Evolutionary conservation across 192 early-diverging fungal species (phyloP).

Genomic region (Funneliformis geosporum): DNA sequence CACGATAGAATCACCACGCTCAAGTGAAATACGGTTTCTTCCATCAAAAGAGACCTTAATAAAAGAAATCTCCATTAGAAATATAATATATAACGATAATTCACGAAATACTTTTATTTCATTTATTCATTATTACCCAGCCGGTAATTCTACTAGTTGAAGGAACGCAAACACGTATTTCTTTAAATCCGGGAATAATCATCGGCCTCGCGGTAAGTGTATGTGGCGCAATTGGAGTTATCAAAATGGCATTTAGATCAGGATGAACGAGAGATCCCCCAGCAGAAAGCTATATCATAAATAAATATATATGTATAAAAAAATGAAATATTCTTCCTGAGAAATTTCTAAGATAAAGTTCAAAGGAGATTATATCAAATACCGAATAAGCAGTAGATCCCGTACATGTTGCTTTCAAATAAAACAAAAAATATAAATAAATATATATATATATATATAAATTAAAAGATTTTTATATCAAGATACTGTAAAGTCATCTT

Average conservation of each 20-base stretch:
- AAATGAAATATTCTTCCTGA: neutral
- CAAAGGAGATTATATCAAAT: slow-evolving; percentile 9
- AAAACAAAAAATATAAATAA: neutral
- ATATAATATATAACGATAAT: too few species aligned
- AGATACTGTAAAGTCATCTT: neutral
- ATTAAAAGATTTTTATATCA: neutral
- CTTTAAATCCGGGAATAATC: slow-evolving; percentile 86
- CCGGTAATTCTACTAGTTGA: slow-evolving; percentile 64
- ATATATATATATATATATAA: too few species aligned
- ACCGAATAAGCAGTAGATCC: slow-evolving; percentile 85
- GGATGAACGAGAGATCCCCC: slow-evolving; percentile 95
- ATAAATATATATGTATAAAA: slow-evolving; percentile 31
- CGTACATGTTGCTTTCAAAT: slow-evolving; percentile 76
- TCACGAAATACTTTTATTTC: too few species aligned
- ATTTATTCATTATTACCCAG: slow-evolving; percentile 57
- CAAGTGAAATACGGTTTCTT: slow-evolving; percentile 80
- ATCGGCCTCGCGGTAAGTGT: slow-evolving; percentile 92
- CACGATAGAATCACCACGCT: slow-evolving; percentile 75
- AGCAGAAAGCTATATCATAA: slow-evolving; percentile 64
- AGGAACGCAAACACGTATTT: slow-evolving; percentile 67
- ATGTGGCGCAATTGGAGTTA: slow-evolving; percentile 90
- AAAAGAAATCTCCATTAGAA: too few species aligned
- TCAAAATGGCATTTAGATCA: slow-evolving; percentile 82
- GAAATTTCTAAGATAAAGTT: too few species aligned
- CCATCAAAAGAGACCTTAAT: slow-evolving; percentile 76